These are phyloP conservation scores for Aspergillus sp. DNA, from an alignment of 2,329 filamentous ascomycete genomes.

Conservation along the genomic window DNA sequence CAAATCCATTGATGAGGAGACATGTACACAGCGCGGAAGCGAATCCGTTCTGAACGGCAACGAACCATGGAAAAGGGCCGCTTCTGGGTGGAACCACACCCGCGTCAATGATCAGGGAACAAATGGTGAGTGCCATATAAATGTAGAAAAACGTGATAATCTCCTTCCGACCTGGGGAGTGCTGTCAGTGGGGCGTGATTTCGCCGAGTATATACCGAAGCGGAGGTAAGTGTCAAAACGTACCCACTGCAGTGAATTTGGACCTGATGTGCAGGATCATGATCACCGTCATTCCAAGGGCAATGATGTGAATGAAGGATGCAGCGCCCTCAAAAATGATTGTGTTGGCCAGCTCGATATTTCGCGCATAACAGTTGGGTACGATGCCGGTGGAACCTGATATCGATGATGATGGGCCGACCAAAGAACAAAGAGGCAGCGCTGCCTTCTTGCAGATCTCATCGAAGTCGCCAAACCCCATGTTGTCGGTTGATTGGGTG, in stretches of 20 bases:
- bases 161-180: constrained; percentile 60
- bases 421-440: constrained; percentile 80
- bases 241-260: constrained; percentile 97
- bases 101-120: constrained; percentile 86
- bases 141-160: constrained; percentile 94
- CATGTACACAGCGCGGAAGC: constrained; percentile 83
- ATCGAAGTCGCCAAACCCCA: constrained; percentile 90
- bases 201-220: not conserved
- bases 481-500: not conserved
- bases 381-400: constrained; percentile 77
- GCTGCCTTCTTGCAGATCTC: constrained; percentile 81
- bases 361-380: constrained; percentile 87
- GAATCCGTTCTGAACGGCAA: constrained; percentile 81
- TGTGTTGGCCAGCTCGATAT: constrained; percentile 94
- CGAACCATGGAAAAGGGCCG: constrained; percentile 83
- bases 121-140: constrained; percentile 85
- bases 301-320: constrained; percentile 87
- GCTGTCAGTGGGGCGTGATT: not conserved
- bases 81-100: constrained; percentile 86
- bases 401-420: constrained; percentile 66
- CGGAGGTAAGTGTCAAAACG: constrained; percentile 30
- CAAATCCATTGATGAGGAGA: constrained; percentile 94
- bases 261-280: constrained; percentile 97
- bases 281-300: constrained; percentile 87
- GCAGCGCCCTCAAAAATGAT: constrained; percentile 96